Evolutionary conservation across 495 filamentous ascomycete genomes (phyloP), one percentile per base, ranked within the genome.

Genomic region (Amphirosellinia nigrospora): DNA sequence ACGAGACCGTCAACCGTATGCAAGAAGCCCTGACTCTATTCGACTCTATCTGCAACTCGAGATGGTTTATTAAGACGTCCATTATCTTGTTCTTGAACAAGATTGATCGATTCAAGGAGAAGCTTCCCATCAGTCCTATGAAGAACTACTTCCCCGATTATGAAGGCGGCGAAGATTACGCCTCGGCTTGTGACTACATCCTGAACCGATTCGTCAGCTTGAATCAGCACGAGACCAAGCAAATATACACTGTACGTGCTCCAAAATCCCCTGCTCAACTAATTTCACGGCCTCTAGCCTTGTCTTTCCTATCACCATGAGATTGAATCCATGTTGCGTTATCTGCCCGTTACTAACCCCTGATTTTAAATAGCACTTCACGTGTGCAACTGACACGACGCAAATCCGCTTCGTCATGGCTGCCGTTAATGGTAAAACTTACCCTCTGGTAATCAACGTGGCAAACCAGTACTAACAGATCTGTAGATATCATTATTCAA

Each of bases 321-420:
- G 48, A 26, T 26, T 52, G 21, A 13, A 0, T 52, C 23, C 23
- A 52, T 1, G 26, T 16, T 16, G 4, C 2, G 16, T 5, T 53
- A 13, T 30, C 50, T 53, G 26, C 0, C 10, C 23, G 21, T 61
- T 52, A 30, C 66, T 69, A 28, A 69, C 34, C 11, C 8, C 30
- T 61, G 41, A 0, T 28, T 39, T 28, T 3, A 48, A 53, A 53
- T 43, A 69, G 66, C 66, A 69, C 45, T 98, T 98, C 85, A 99
- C 96, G 66, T 98, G 97, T 78, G 96, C 96, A 34, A 98, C 96
- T 32, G 96, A 99, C 80, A 99, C 96, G 36, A 94, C 92, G 75
- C 96, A 99, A 80, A 99, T 99, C 74, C 93, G 96, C 70, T 99
- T 99, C 87, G 96, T 99, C 81, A 99, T 99, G 96, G 96, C 96